Evolutionary conservation across 2,329 filamentous ascomycete species (phyloP), one percentile per base, ranked within the genome.

Genomic region (Aspergillus felis): DNA sequence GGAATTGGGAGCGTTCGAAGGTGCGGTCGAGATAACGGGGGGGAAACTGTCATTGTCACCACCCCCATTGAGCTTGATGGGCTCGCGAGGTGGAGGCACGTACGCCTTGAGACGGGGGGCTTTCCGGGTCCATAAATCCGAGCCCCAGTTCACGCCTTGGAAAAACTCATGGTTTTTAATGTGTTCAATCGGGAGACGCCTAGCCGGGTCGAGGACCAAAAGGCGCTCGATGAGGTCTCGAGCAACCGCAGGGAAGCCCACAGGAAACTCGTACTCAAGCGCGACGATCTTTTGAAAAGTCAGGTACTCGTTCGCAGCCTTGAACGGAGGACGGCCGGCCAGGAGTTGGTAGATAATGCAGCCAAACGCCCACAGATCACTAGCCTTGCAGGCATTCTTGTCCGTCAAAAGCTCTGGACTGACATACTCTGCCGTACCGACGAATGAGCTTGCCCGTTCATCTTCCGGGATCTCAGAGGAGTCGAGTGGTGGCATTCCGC

Each of bases 261-360:
- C 77, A 0, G 94, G 94, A 63, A 97, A 99, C 49, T 93, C 89
- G 71, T 97, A 99, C 55, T 99, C 93, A 47, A 99, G 81, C 32
- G 84, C 88, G 54, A 99, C 91, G 70, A 99, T 99, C 76, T 97
- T 99, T 73, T 99, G 94, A 71, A 99, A 99, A 0, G 94, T 99
- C 70, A 94, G 83, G 68, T 97, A 99, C 72, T 99, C 94, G 65
- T 96, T 97, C 14, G 84, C 89, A 44, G 90, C 94, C 74, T 99
- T 99, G 80, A 99, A 99, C 0, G 94, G 94, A 5, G 94, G 94
- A 59, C 94, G 83, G n/a, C 94, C 94, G n/a, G 90, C 90, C 35
- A 99, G 80, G 27, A 99, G 83, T 74, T 99, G 94, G 73, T 96
- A 99, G 61, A 99, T 87, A 66, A 99, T 99, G 78, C 94, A 99